Conservation (phyloP, 768 basidiomycete species). For the Podaxis sp. region DNA sequence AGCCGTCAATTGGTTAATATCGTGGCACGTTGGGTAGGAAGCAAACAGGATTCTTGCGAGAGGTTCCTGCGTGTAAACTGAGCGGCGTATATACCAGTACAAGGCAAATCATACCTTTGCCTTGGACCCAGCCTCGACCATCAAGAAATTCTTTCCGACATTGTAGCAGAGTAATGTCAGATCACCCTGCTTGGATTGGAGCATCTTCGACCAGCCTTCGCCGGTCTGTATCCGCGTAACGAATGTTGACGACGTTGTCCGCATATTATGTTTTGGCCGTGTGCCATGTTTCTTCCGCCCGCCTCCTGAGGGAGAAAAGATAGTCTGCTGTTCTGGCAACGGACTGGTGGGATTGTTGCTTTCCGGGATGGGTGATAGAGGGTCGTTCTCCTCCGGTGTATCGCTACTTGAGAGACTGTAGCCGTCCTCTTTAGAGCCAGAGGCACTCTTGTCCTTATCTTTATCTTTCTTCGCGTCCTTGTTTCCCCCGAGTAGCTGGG, state of each 20-base stretch:
- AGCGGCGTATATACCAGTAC: background rate
- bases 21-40: constrained; percentile 87
- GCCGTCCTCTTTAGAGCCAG: constrained; percentile 62
- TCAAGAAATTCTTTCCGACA: constrained; percentile 77
- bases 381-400: constrained; percentile 61
- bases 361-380: constrained; percentile 40
- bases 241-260: constrained; percentile 90
- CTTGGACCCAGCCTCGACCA: constrained; percentile 86
- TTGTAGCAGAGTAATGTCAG: constrained; percentile 88
- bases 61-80: constrained; percentile 61
- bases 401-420: constrained; percentile 83
- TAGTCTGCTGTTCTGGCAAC: constrained; percentile 47
- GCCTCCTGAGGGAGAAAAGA: constrained; percentile 52
- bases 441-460: constrained; percentile 34
- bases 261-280: constrained; percentile 88
- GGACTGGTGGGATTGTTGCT: constrained; percentile 32
- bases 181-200: constrained; percentile 84
- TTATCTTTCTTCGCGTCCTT: constrained; percentile 66
- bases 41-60: constrained; percentile 84
- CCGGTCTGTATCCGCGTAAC: constrained; percentile 82
- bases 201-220: constrained; percentile 70
- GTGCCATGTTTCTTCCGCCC: constrained; percentile 65
- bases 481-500: constrained; percentile 66
- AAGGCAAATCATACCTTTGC: constrained; percentile 57
- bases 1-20: constrained; percentile 78